Percentiles rank a stretch among this genome's conserved stretches.
These are phyloP conservation scores for Potentilla sterilis DNA, from an alignment of 306 rosid genomes.

Conservation along the genomic window DNA sequence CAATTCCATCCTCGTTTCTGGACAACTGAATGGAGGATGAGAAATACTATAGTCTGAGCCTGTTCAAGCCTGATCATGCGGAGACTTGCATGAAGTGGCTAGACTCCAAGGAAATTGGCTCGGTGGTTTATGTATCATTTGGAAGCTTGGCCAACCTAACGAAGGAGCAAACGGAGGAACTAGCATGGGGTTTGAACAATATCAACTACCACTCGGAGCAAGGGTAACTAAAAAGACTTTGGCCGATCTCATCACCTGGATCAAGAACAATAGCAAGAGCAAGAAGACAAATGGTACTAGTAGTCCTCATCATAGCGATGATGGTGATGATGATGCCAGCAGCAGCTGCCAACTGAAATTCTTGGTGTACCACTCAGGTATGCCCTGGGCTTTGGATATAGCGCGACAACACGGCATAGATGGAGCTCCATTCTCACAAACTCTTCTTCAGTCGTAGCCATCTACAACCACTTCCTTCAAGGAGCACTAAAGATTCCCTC, in stretches of 20 bases:
- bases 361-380: slow-evolving; percentile 23
- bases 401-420: slow-evolving; percentile 22
- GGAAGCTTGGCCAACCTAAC: slow-evolving; percentile 21
- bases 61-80: background rate
- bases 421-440: slow-evolving; percentile 34
- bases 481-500: slow-evolving; percentile 44
- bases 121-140: slow-evolving; percentile 31
- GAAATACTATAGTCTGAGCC: slow-evolving; percentile 11
- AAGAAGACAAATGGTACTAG: background rate
- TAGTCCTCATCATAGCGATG: background rate
- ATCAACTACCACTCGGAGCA: background rate
- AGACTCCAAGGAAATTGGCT: slow-evolving; percentile 11
- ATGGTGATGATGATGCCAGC: background rate
- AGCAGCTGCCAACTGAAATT: background rate
- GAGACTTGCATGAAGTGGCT: slow-evolving; percentile 22
- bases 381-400: slow-evolving; percentile 32
- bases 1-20: slow-evolving; percentile 26
- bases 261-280: background rate
- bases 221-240: background rate
- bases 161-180: slow-evolving; percentile 24
- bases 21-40: slow-evolving; percentile 14
- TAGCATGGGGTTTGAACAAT: slow-evolving; percentile 11
- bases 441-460: slow-evolving; percentile 5
- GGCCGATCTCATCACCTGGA: background rate
- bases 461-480: slow-evolving; percentile 31